phyloP scores from a whole-genome alignment of 2,329 filamentous ascomycete species.

The Fusarium heterosporum region DNA sequence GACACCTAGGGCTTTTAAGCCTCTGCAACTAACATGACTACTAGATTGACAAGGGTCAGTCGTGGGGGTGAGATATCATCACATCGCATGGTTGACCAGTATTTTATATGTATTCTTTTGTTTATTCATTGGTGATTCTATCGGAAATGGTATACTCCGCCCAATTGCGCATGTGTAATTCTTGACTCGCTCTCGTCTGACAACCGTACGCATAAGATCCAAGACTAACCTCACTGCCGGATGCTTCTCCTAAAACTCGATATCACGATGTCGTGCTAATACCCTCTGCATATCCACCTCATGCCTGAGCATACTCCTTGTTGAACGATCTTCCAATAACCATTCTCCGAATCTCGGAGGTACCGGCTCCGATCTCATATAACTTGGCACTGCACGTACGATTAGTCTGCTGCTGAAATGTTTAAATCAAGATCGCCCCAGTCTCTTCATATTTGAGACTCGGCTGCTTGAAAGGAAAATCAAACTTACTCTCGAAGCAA shows the following conservation, averaged over 20 bases:
- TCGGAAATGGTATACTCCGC: neutral
- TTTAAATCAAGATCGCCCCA: neutral
- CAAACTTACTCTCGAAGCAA: slow-evolving; percentile 75
- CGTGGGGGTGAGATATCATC: too few relatives aligned
- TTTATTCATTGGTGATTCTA: slow-evolving; percentile 1
- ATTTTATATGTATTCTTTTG: neutral
- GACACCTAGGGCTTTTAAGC: too few relatives aligned
- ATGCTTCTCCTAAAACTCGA: neutral
- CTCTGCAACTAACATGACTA: too few relatives aligned
- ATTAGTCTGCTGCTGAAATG: slow-evolving; percentile 46
- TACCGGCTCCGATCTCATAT: slow-evolving; percentile 97
- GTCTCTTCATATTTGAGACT: neutral
- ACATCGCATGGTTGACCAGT: too few relatives aligned
- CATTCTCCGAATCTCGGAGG: slow-evolving; percentile 92
- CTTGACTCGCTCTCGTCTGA: neutral
- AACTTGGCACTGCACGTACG: slow-evolving; percentile 68
- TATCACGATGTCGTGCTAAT: neutral
- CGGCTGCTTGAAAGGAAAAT: neutral
- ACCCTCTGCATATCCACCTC: neutral
- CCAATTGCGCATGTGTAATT: neutral
- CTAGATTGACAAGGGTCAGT: too few relatives aligned
- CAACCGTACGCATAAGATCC: neutral
- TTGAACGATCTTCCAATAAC: slow-evolving; percentile 95
- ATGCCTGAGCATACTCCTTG: slow-evolving; percentile 74
- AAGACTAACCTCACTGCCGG: slow-evolving; percentile 19